Base-by-base conservation (phyloP, 768 basidiomycete genomes). In the Collybia nuda region DNA sequence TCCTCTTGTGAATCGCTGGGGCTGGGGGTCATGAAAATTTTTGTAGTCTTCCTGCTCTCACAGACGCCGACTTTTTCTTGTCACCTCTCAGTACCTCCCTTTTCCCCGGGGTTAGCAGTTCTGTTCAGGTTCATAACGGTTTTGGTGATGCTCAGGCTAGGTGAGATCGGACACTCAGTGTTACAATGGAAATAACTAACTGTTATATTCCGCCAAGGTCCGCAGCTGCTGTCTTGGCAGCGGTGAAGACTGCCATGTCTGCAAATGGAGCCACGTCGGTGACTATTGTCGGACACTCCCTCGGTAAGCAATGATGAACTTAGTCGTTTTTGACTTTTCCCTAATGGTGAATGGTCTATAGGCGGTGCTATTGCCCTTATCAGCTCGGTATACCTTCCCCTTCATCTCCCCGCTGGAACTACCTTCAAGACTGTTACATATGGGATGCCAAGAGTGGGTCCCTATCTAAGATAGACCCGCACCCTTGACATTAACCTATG, bases 341-440 rank as follows among this genome's bases (percentile, higher is more conserved):
- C 53, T 18, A 29, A 37, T 43, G 19, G 15, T 44, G 26, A 35
- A 22, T 47, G 23, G 14, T 24, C 5, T 15, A 48, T 32, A 68
- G 79, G 82, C 40, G 82, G 72, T 26, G 82, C 81, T 2, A 62
- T 85, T 45, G 67, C 80, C 4, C 68, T 85, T 11, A 68, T 86
- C 15, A 81, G 84, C 48, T 67, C 76, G 12, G 69, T 85, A 35
- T 83, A 76, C 56, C 71, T 86, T 19, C 75, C 76, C 8, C 62
- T 80, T 21, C 76, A 81, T 56, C 57, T 75, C n/a, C 63, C 84
- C 28, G 66, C 72, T 42, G 66, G 67, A 1, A 61, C 68, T 8
- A 64, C 62, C 7, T 69, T 74, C 58, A 65, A 48, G 36, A 63
- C 63, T 11, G 60, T 76, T 45, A 63, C 62, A 6, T 79, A 76